phyloP scores from a whole-genome alignment of 192 early-diverging fungal species.

The Thoreauomyces humboldtii region DNA sequence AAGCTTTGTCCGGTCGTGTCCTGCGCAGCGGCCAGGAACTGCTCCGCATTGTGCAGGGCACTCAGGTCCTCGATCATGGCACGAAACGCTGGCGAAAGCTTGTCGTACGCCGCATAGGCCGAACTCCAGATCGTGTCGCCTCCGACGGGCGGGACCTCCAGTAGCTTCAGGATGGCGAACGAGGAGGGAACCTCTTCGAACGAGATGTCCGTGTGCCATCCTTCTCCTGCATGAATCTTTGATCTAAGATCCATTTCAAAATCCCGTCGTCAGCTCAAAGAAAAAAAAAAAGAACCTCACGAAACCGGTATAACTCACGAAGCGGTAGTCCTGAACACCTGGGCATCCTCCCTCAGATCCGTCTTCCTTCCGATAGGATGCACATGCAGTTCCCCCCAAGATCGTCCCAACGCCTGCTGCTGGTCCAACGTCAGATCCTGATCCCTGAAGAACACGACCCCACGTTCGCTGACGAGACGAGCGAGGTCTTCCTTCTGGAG shows the following conservation, averaged over 20 bases:
- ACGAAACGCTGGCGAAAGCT: conserved; percentile 55
- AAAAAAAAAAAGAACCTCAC: too few relatives aligned
- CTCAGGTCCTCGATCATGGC: conserved; percentile 56
- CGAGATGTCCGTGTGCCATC: conserved; percentile 56
- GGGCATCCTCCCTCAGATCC: conserved; percentile 4
- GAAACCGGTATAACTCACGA: too few relatives aligned
- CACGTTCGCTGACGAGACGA: conserved; percentile 60
- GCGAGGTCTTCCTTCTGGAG: conserved; percentile 64
- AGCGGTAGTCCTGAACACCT: conserved; percentile 9
- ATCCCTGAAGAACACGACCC: conserved; percentile 68
- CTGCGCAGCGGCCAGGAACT: background rate
- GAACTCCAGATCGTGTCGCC: conserved; percentile 63
- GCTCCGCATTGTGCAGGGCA: conserved; percentile 49
- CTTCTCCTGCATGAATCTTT: conserved; percentile 17
- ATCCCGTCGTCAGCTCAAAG: too few relatives aligned
- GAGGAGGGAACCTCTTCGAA: conserved; percentile 58
- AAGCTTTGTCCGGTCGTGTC: background rate
- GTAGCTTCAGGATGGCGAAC: conserved; percentile 49
- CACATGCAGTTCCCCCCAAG: conserved; percentile 18
- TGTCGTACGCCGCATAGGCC: conserved; percentile 60
- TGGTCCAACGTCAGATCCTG: conserved; percentile 61
- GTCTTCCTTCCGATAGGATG: conserved; percentile 15
- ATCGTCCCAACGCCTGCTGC: conserved; percentile 44
- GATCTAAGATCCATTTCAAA: conserved; percentile 3
- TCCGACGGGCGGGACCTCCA: conserved; percentile 40